Conservation (phyloP, 768 basidiomycete genomes). For the Vararia minispora region DNA sequence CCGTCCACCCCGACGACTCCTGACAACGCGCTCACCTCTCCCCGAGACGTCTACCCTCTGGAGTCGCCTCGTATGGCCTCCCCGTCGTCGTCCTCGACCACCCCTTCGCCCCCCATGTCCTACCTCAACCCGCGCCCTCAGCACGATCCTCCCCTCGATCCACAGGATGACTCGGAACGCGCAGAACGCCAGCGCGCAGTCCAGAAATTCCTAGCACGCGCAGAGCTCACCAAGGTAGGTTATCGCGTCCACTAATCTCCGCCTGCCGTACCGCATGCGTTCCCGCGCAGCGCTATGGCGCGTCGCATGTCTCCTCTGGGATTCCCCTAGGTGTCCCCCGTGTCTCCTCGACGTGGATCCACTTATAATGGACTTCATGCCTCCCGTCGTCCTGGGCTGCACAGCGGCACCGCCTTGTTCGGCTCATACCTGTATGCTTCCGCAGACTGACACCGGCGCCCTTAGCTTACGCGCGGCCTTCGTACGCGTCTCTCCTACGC, state of each 20-base stretch:
- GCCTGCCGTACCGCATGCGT: slow-evolving; percentile 11
- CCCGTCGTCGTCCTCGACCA: slow-evolving; percentile 73
- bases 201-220: slow-evolving; percentile 67
- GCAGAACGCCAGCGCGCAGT: slow-evolving; percentile 59
- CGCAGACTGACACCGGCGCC: too few relatives aligned
- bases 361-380: too few relatives aligned
- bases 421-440: too few relatives aligned
- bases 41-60: neutral
- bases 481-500: slow-evolving; percentile 76
- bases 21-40: neutral
- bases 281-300: slow-evolving; percentile 15
- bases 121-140: slow-evolving; percentile 39
- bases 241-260: slow-evolving; percentile 18
- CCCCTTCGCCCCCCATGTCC: slow-evolving; percentile 65
- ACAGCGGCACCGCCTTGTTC: too few relatives aligned
- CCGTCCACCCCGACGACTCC: too few relatives aligned
- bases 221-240: slow-evolving; percentile 73
- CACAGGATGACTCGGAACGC: slow-evolving; percentile 33
- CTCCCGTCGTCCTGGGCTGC: too few relatives aligned
- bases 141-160: slow-evolving; percentile 22
- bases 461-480: slow-evolving; percentile 77
- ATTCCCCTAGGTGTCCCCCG: neutral
- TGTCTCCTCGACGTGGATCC: neutral
- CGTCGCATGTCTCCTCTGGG: slow-evolving; percentile 12
- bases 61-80: slow-evolving; percentile 44